Conservation (phyloP, 371 early-diverging fungal genomes). For the Nematocida sp. region DNA sequence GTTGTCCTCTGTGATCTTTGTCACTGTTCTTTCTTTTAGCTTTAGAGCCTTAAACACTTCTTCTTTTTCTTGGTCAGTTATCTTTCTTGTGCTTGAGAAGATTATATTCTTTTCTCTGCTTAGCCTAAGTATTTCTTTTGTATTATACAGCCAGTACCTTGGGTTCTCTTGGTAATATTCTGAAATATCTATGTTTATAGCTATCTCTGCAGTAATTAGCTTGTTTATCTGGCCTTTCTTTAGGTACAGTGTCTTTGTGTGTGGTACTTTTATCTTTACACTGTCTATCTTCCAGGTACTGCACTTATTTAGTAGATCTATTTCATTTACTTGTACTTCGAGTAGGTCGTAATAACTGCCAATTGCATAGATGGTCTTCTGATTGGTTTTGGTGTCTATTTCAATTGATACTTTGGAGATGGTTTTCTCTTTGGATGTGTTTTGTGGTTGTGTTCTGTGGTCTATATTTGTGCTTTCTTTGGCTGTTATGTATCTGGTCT, state of each 20-base stretch:
- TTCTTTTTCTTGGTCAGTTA: neutral
- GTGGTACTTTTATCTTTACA: conserved; percentile 3
- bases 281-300: conserved; percentile 19
- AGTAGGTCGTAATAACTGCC: conserved; percentile 8
- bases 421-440: neutral
- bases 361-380: conserved; percentile 1
- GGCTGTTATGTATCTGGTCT: no score
- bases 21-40: conserved; percentile 16
- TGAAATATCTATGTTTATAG: conserved; percentile 22
- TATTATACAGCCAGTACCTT: conserved; percentile 33
- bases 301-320: neutral
- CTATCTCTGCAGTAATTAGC: neutral
- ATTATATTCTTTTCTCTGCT: conserved; percentile 19
- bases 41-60: conserved; percentile 18
- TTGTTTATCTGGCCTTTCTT: conserved; percentile 10
- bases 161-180: neutral
- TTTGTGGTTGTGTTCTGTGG: no score
- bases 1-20: conserved; percentile 1
- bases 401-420: conserved; percentile 19
- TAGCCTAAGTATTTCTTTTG: conserved; percentile 24
- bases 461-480: no score
- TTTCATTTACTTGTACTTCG: neutral
- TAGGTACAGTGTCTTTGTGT: neutral
- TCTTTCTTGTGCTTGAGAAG: neutral
- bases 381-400: neutral